Evolutionary conservation across 257 asterid species (phyloP).

Genomic region (Solanum gandarillasii): DNA sequence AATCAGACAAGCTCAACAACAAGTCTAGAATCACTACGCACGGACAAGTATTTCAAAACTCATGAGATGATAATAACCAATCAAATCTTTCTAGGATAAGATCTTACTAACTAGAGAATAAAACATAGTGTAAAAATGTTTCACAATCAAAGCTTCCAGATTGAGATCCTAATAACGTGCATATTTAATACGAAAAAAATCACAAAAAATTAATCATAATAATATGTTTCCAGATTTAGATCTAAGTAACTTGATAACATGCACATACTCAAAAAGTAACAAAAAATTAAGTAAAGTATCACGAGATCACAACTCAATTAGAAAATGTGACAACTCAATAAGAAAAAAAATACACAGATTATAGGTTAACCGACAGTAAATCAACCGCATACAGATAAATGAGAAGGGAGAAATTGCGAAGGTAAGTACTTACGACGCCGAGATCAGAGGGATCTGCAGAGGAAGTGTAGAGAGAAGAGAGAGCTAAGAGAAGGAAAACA

Average conservation of each 20-base stretch:
- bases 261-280: neutral
- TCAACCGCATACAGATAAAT: neutral
- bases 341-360: neutral
- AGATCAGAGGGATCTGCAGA: constrained; percentile 35
- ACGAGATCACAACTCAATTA: neutral
- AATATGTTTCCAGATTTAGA: neutral
- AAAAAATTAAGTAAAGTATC: neutral
- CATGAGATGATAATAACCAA: neutral
- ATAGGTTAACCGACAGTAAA: neutral
- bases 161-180: neutral
- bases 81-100: neutral
- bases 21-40: neutral
- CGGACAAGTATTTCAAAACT: neutral
- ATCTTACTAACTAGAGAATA: neutral
- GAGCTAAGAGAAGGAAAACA: constrained; percentile 23
- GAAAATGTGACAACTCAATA: neutral
- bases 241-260: neutral
- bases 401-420: neutral
- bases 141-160: neutral
- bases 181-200: neutral
- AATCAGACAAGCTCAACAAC: neutral
- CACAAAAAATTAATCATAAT: neutral
- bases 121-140: neutral
- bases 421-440: constrained; percentile 18
- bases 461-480: constrained; percentile 24